Conservation (phyloP, 2,329 filamentous ascomycete genomes). For the Monilinia aucupariae region DNA sequence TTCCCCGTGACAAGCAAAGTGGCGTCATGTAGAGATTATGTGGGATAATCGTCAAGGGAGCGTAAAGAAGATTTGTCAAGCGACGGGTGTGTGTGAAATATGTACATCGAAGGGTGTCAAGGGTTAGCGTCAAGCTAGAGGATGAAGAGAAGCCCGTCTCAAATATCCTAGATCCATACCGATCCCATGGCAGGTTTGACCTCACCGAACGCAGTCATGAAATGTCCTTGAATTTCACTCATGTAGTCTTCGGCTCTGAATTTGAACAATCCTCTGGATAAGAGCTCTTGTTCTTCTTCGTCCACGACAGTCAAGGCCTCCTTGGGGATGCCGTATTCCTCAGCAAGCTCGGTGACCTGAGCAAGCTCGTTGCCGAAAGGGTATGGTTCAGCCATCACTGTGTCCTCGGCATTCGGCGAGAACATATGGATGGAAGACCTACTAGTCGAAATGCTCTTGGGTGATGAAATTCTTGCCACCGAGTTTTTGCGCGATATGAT, state of each 20-base stretch:
- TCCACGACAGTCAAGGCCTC: conserved; percentile 56
- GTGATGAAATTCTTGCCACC: conserved; percentile 53
- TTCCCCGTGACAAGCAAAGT: conserved; percentile 1
- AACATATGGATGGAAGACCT: conserved; percentile 44
- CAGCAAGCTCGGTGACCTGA: conserved; percentile 86
- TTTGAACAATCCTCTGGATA: conserved; percentile 63
- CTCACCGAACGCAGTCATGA: conserved; percentile 31
- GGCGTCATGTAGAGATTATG: conserved; percentile 10
- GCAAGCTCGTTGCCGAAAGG: conserved; percentile 88
- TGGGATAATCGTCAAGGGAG: conserved; percentile 14
- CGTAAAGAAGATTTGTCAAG: conserved; percentile 14
- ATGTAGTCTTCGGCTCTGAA: conserved; percentile 81
- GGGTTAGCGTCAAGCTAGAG: background rate
- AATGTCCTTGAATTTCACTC: conserved; percentile 66
- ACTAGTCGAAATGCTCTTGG: conserved; percentile 54
- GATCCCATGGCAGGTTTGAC: conserved; percentile 25
- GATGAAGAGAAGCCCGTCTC: conserved; percentile 23
- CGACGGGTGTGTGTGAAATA: conserved; percentile 9
- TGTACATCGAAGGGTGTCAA: conserved; percentile 9
- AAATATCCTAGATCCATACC: conserved; percentile 32
- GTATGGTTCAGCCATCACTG: conserved; percentile 45
- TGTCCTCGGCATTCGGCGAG: conserved; percentile 25
- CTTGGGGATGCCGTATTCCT: conserved; percentile 67
- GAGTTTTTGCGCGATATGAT: conserved; percentile 66
- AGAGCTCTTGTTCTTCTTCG: conserved; percentile 68